A percentile compares a stretch with the other conserved stretches of the same genome.
Evolutionary conservation across 495 filamentous ascomycete genomes (phyloP).

Genomic region (Parathielavia hyrcaniae): DNA sequence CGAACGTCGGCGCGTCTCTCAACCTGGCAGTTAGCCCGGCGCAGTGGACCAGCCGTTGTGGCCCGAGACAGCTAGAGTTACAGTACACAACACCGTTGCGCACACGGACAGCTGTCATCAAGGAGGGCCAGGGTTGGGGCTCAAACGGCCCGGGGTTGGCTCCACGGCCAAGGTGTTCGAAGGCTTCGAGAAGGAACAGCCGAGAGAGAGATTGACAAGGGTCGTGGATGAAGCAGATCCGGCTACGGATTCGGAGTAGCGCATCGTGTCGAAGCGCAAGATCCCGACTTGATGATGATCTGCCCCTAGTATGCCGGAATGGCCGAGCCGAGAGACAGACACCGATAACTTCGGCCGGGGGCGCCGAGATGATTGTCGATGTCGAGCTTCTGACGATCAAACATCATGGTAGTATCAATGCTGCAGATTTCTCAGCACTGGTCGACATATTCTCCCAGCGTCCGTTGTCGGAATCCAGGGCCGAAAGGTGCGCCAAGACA

Average conservation of each 20-base stretch:
- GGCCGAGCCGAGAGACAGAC: neutral
- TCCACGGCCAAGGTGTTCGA: conserved; percentile 9
- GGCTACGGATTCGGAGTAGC: conserved; percentile 7
- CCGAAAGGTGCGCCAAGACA: neutral
- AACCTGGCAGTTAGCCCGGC: conserved; percentile 13
- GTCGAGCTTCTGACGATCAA: conserved; percentile 17
- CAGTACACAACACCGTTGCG: neutral
- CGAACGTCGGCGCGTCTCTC: conserved; percentile 1
- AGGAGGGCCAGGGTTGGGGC: no score
- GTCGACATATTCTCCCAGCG: no score
- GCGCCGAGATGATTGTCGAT: neutral
- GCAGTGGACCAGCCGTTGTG: conserved; percentile 23
- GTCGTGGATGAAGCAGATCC: conserved; percentile 36
- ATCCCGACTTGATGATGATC: no score
- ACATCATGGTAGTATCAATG: neutral
- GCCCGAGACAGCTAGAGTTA: neutral
- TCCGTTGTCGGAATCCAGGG: neutral
- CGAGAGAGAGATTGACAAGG: conserved; percentile 26
- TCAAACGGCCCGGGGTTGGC: conserved; percentile 7
- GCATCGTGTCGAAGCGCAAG: conserved; percentile 9
- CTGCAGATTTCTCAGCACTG: no score
- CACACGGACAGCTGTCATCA: no score
- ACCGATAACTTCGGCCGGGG: neutral
- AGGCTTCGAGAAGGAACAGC: conserved; percentile 13
- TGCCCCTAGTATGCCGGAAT: conserved; percentile 14